Evolutionary conservation across 164 flowering plant species (phyloP), one percentile per base, ranked within the genome.

Genomic region (Chimonanthus praecox): DNA sequence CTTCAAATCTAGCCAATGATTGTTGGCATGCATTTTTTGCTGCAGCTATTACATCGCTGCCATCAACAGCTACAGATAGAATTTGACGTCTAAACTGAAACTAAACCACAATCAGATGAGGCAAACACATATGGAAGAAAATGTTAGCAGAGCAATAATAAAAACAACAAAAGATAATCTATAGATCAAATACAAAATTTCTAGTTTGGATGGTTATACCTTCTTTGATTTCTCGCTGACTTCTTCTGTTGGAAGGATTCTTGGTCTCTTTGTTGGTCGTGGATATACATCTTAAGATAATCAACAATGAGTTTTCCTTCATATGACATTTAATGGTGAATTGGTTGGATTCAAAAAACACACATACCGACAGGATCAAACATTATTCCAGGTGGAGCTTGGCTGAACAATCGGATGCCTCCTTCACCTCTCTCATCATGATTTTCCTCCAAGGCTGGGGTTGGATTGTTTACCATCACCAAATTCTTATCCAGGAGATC

Each of bases 211-310:
- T 54, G 45, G 7, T 65, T 73, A 68, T 64, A 92, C 98, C 98
- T 90, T 82, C 76, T 89, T 91, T 71, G 98, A 90, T 79, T 90
- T 92, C 80, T 90, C 92, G 75, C 90, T 81, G 45, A 88, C 75
- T 73, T 79, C 88, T 69, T 83, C 79, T 15, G 86, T 84, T 6
- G 89, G 97, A 74, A 85, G 78, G 71, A 96, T 81, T 81, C 79
- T 88, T 46, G 97, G 97, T 80, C 83, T 87, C 84, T 87, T 96
- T 68, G 43, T 88, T 20, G 97, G 97, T 72, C 82, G 80, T 73
- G 80, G 80, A 74, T 80, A 50, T 74, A 88, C 88, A 85, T 85
- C 97, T 92, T 87, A 46, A 60, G 74, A 54, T 6, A 44, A 44
- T 18, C n/a, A 15, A 2, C 7, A 51, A 73, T 44, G 15, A 51